phyloP scores from a whole-genome alignment of 108 stramenopile species.

The Phaeodactylum tricornutum region DNA sequence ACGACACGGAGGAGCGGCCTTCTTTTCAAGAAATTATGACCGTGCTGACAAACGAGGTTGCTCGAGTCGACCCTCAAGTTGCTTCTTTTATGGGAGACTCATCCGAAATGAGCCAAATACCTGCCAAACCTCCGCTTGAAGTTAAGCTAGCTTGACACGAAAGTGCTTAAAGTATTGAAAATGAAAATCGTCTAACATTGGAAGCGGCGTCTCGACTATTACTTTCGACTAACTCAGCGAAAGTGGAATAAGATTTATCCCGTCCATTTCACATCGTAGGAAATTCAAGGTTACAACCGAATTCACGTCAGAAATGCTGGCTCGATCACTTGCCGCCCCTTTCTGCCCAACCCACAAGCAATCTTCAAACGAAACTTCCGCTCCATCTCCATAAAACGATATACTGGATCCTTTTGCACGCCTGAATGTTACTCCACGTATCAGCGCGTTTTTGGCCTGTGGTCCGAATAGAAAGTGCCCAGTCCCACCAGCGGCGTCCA shows the following conservation, averaged over 20 bases:
- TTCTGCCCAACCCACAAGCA: conserved; percentile 58
- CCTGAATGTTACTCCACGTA: conserved; percentile 61
- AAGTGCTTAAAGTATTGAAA: no score
- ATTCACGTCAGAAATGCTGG: conserved; percentile 68
- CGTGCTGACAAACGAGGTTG: neutral
- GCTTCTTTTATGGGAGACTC: conserved; percentile 1
- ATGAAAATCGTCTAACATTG: no score
- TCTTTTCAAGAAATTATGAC: conserved; percentile 36
- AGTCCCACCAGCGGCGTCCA: neutral
- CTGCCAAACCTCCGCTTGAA: no score
- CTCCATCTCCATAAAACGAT: conserved; percentile 66
- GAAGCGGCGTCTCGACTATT: no score
- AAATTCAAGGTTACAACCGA: conserved; percentile 58
- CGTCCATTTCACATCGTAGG: conserved; percentile 49
- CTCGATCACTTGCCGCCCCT: conserved; percentile 23
- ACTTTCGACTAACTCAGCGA: no score
- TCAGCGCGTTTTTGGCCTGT: conserved; percentile 50
- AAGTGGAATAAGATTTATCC: no score
- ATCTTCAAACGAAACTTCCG: conserved; percentile 63
- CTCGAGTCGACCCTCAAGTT: neutral
- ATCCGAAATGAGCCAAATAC: no score
- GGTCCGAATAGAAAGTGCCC: conserved; percentile 71
- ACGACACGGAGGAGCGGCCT: conserved; percentile 38
- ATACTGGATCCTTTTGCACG: conserved; percentile 45
- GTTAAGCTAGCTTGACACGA: no score